Evolutionary conservation across 805 yeast species (phyloP), one percentile per base, ranked within the genome.

Genomic region (Candida coquimbonensis): DNA sequence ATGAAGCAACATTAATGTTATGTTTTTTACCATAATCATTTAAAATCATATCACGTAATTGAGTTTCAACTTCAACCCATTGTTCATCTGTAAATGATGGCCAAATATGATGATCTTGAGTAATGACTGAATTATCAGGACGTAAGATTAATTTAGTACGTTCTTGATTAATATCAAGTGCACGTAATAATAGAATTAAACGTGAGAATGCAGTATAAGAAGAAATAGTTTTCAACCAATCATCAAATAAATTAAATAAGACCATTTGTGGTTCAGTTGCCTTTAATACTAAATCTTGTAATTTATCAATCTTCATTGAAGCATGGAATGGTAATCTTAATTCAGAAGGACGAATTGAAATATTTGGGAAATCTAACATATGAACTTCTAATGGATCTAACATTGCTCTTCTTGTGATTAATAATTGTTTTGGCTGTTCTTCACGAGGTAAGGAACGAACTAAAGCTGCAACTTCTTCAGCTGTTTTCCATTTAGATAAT

Each of bases 401-500:
- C 74, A 93, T 83, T 13, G 96, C 95, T 56, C 86, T 87, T 56
- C 98, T 72, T 0, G 96, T 86, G 9, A 87, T 90, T 59, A 93
- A 85, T 49, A 93, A 68, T 64, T 90, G 96, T 57, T 85, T 85
- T 2, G 99, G 99, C 57, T 89, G 96, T 64, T 93, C 96, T 57
- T 91, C 97, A 45, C 80, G 74, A 1, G 97, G 97, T 44, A 93
- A 67, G 0, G 97, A 87, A 38, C 96, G 74, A 17, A 93, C 76
- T 52, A 93, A 69, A 0, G 96, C 95, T 14, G 96, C 91, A 21
- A 88, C 95, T 64, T 91, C 98, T 65, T 93, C 99, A 0, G 99
- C 98, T 1, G 98, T 82, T 62, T 91, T 93, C 99, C 99, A 93
- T 61, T 93, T 93, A 1, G 98, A 90, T 52, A 93, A 68, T 60